These are phyloP conservation scores for Xylaria venustula DNA, from an alignment of 495 filamentous ascomycete genomes.

Conservation along the genomic window DNA sequence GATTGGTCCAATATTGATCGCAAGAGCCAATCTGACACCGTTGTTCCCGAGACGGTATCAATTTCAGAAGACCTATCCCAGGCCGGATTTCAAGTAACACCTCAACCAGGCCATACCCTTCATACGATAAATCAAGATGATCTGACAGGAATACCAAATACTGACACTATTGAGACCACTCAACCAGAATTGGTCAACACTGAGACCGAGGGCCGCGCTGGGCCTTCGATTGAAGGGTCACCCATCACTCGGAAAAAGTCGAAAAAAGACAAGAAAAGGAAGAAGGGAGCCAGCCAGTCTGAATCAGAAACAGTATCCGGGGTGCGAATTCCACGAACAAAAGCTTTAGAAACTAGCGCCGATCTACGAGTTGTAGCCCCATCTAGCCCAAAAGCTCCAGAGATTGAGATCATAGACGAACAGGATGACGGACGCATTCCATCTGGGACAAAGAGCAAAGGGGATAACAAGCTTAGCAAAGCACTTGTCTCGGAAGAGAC, in stretches of 20 bases:
- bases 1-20: conserved; percentile 15
- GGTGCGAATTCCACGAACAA: conserved; percentile 17
- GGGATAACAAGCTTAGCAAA: conserved; percentile 39
- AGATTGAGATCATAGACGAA: conserved; percentile 26
- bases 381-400: conserved; percentile 27
- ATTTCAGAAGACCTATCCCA: conserved; percentile 6
- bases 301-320: conserved; percentile 21
- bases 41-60: conserved; percentile 4
- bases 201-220: conserved; percentile 8
- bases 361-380: conserved; percentile 26
- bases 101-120: background rate
- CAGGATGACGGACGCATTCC: conserved; percentile 28
- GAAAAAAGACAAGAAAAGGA: conserved; percentile 34
- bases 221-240: conserved; percentile 7
- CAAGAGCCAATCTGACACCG: conserved; percentile 7
- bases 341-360: conserved; percentile 27
- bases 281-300: conserved; percentile 24
- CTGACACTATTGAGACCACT: conserved; percentile 1
- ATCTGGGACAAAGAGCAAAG: conserved; percentile 39
- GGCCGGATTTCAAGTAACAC: background rate
- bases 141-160: conserved; percentile 31
- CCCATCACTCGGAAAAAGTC: conserved; percentile 20
- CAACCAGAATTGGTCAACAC: background rate
- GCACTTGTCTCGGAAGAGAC: background rate
- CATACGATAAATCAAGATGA: background rate